Evolutionary conservation across 768 basidiomycete species (phyloP).

Genomic region (Suillus sp.): DNA sequence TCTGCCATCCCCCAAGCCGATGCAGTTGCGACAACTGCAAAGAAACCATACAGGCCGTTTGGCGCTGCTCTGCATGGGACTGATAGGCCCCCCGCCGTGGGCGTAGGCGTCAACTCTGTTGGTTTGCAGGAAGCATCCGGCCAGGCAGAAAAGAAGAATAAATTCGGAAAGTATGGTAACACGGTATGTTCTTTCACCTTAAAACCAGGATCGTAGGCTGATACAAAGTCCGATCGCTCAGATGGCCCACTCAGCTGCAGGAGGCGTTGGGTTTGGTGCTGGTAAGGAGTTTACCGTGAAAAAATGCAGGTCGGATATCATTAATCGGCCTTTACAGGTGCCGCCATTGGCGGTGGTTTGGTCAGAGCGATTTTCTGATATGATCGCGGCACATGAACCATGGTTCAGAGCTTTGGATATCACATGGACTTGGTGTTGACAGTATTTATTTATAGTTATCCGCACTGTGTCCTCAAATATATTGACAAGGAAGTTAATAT

Average conservation of each 20-base stretch:
- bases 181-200: conserved; percentile 42
- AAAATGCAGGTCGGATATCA: background rate
- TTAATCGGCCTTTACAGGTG: conserved; percentile 32
- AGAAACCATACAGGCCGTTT: conserved; percentile 38
- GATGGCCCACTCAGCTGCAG: conserved; percentile 64
- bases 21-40: background rate
- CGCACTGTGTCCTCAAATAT: background rate
- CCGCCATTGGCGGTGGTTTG: conserved; percentile 54
- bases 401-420: background rate
- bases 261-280: conserved; percentile 78
- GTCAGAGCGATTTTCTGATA: conserved; percentile 50
- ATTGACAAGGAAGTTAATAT: background rate
- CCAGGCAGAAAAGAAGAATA: conserved; percentile 53
- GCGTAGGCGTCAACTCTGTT: conserved; percentile 30
- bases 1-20: conserved; percentile 8
- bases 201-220: conserved; percentile 13
- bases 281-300: conserved; percentile 42
- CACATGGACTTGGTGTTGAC: background rate
- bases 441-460: background rate
- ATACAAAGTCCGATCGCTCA: conserved; percentile 9
- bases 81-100: conserved; percentile 34
- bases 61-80: conserved; percentile 39
- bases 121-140: conserved; percentile 31
- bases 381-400: background rate
- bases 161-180: conserved; percentile 56